Conservation (phyloP, 768 basidiomycete genomes). For the Pulveroboletus frians region DNA sequence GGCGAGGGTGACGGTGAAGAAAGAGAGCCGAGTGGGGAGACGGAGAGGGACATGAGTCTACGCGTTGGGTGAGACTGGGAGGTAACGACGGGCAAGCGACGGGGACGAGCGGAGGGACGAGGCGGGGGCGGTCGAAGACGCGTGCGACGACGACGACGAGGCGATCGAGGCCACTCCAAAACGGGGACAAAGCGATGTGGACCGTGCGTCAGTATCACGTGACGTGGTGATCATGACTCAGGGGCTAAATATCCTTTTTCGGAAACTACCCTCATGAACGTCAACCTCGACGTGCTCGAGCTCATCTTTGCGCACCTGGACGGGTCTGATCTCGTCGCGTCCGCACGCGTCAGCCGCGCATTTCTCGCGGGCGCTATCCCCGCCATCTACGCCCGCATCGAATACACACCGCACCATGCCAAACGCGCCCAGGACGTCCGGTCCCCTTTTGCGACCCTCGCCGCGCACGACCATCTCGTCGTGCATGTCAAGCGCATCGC, state of each 20-base stretch:
- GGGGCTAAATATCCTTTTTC: slow-evolving; percentile 7
- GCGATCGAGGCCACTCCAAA: slow-evolving; percentile 16
- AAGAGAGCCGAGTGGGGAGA: slow-evolving; percentile 49
- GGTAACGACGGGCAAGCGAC: neutral
- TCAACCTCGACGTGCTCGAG: slow-evolving; percentile 70
- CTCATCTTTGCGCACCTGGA: slow-evolving; percentile 55
- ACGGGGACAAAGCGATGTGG: slow-evolving; percentile 12
- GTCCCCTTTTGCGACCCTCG: slow-evolving; percentile 59
- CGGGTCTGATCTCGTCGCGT: slow-evolving; percentile 50
- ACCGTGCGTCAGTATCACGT: slow-evolving; percentile 23
- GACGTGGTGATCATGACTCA: neutral
- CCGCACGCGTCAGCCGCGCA: slow-evolving; percentile 59
- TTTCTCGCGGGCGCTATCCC: slow-evolving; percentile 64
- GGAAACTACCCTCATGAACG: slow-evolving; percentile 39
- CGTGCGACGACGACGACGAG: slow-evolving; percentile 23
- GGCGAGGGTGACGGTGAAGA: slow-evolving; percentile 68
- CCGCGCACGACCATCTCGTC: slow-evolving; percentile 47
- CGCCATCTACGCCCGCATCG: slow-evolving; percentile 52
- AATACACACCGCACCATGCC: slow-evolving; percentile 50
- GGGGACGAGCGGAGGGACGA: slow-evolving; percentile 1
- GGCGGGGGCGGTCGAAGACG: slow-evolving; percentile 6
- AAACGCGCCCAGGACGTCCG: slow-evolving; percentile 46
- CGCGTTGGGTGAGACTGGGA: neutral
- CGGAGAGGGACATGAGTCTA: slow-evolving; percentile 20
- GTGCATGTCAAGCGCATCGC: slow-evolving; percentile 59